Evolutionary conservation across 129 eudicot species (phyloP).

Genomic region (Lonicera japonica): DNA sequence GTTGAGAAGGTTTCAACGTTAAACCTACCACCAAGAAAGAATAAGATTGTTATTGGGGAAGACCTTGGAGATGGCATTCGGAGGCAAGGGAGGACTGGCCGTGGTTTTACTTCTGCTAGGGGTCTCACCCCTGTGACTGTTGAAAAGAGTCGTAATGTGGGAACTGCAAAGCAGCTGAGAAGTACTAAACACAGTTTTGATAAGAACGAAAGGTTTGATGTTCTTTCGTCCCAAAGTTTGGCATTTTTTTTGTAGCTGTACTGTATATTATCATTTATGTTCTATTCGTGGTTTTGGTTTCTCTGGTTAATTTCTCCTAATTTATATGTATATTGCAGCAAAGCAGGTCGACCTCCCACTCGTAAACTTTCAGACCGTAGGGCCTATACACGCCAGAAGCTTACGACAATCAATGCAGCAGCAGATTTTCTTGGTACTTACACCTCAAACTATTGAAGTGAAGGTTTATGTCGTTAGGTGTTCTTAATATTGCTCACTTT

Average conservation of each 20-base stretch:
- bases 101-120: slow-evolving; percentile 55
- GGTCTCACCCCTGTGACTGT: slow-evolving; percentile 38
- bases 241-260: neutral
- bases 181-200: slow-evolving; percentile 58
- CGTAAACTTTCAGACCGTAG: slow-evolving; percentile 84
- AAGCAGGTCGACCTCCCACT: slow-evolving; percentile 68
- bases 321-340: slow-evolving; percentile 31
- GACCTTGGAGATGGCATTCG: slow-evolving; percentile 60
- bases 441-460: slow-evolving; percentile 5
- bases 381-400: slow-evolving; percentile 79
- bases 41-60: slow-evolving; percentile 51
- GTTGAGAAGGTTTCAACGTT: slow-evolving; percentile 62
- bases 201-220: slow-evolving; percentile 59
- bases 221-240: slow-evolving; percentile 3
- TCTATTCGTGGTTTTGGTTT: neutral
- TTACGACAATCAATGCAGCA: slow-evolving; percentile 39
- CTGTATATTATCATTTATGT: no score
- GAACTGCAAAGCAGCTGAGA: slow-evolving; percentile 78
- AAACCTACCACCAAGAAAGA: slow-evolving; percentile 56
- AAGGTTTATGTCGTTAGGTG: neutral
- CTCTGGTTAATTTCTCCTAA: neutral
- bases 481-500: neutral
- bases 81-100: slow-evolving; percentile 72
- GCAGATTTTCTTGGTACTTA: slow-evolving; percentile 69
- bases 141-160: slow-evolving; percentile 63